Evolutionary conservation across 225 moss, liverwort and hornwort genomes (phyloP).

Genomic region (Sphagnum contortum): DNA sequence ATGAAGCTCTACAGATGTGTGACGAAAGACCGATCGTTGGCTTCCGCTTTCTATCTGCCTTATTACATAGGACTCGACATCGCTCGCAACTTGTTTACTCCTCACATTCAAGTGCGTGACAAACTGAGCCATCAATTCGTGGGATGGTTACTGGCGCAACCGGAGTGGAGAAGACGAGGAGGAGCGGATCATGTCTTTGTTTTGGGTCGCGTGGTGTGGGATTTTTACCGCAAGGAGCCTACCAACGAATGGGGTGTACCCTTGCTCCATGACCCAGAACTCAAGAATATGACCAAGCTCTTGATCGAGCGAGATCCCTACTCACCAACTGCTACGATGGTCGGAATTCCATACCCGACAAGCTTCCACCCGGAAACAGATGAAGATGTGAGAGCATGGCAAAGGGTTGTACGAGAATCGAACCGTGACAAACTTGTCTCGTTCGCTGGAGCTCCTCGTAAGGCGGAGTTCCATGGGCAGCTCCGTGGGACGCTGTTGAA

Average conservation of each 20-base stretch:
- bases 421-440: conserved; percentile 34
- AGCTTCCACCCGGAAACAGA: conserved; percentile 80
- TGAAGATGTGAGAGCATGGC: conserved; percentile 49
- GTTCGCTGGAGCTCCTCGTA: conserved; percentile 46
- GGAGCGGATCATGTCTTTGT: conserved; percentile 70
- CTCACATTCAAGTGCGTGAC: conserved; percentile 27
- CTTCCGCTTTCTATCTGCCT: conserved; percentile 70
- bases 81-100: conserved; percentile 15
- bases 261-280: conserved; percentile 25
- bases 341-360: conserved; percentile 65
- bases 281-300: conserved; percentile 62
- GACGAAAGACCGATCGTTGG: conserved; percentile 38
- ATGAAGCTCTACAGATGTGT: conserved; percentile 49
- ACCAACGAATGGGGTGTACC: conserved; percentile 47
- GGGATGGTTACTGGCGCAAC: conserved; percentile 44
- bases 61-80: conserved; percentile 63
- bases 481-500: conserved; percentile 47
- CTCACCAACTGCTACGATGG: conserved; percentile 18
- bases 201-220: conserved; percentile 71
- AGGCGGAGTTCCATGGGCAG: conserved; percentile 10
- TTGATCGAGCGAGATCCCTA: conserved; percentile 54
- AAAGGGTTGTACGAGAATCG: conserved; percentile 19
- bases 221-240: conserved; percentile 17
- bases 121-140: conserved; percentile 23
- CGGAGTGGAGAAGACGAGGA: conserved; percentile 29